A percentile compares a stretch with the other conserved stretches of the same genome.
These are phyloP conservation scores for Senecio squalidus DNA, from an alignment of 140 eudicot species.

Conservation along the genomic window DNA sequence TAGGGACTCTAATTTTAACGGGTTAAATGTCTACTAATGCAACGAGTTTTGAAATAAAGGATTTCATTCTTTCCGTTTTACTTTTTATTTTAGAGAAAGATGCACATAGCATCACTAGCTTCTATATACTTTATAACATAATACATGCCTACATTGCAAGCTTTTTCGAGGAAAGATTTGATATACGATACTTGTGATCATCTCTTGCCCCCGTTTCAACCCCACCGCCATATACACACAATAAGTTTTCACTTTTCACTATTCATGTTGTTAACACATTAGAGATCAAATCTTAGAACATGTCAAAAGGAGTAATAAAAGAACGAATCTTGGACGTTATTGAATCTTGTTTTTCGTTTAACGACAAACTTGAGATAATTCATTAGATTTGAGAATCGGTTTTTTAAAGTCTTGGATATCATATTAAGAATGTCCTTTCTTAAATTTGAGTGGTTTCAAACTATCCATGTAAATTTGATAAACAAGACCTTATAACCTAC, in stretches of 20 bases:
- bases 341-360: background rate
- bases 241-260: background rate
- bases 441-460: too few species aligned
- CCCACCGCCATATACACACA: background rate
- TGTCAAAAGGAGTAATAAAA: background rate
- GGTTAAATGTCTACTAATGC: too few species aligned
- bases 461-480: too few species aligned
- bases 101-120: background rate
- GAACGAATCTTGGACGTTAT: too few species aligned
- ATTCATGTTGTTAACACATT: background rate
- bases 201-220: constrained; percentile 7
- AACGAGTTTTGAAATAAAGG: too few species aligned
- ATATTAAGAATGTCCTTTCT: too few species aligned
- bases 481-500: too few species aligned
- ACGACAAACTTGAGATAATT: background rate
- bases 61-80: background rate
- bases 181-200: constrained; percentile 9
- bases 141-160: background rate
- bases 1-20: too few species aligned
- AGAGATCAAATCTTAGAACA: background rate
- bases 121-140: background rate
- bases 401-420: too few species aligned
- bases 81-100: background rate
- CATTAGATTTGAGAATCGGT: background rate
- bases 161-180: constrained; percentile 16